These are phyloP conservation scores for Neopestalotiopsis sp. DNA, from an alignment of 2,329 filamentous ascomycete species.

Conservation along the genomic window DNA sequence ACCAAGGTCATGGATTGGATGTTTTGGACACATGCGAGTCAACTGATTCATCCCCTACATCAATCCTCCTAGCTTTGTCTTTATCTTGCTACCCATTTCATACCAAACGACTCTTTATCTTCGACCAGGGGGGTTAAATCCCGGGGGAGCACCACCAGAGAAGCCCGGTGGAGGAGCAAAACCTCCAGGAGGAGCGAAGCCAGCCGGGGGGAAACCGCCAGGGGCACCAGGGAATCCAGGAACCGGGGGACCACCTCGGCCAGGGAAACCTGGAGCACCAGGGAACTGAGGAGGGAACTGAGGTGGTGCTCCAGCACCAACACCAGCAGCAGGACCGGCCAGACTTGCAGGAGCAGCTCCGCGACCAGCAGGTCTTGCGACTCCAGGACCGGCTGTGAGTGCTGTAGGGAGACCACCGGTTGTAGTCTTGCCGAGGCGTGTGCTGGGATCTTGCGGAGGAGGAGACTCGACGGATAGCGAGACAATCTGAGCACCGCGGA, in stretches of 20 bases:
- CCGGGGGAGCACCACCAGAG: slow-evolving; percentile 61
- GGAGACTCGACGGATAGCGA: slow-evolving; percentile 95
- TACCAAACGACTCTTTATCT: slow-evolving; percentile 44
- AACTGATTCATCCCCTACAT: background rate
- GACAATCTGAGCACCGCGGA: slow-evolving; percentile 93
- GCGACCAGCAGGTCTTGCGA: slow-evolving; percentile 88
- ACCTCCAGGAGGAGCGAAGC: slow-evolving; percentile 48
- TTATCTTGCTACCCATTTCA: background rate
- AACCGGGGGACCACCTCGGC: slow-evolving; percentile 55
- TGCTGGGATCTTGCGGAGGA: slow-evolving; percentile 90
- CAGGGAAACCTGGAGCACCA: slow-evolving; percentile 55
- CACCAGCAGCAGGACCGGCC: slow-evolving; percentile 84
- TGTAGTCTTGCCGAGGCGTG: slow-evolving; percentile 80
- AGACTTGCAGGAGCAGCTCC: slow-evolving; percentile 78
- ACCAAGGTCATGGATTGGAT: slow-evolving; percentile 9
- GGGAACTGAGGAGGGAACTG: slow-evolving; percentile 55
- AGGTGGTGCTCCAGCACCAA: slow-evolving; percentile 70
- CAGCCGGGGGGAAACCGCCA: slow-evolving; percentile 52
- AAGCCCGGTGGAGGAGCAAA: slow-evolving; percentile 57
- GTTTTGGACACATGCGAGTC: background rate
- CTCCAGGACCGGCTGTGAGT: slow-evolving; percentile 83
- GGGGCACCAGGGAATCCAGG: slow-evolving; percentile 34
- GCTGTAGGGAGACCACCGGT: slow-evolving; percentile 72
- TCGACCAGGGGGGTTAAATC: slow-evolving; percentile 77
- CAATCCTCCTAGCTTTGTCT: background rate